Base-by-base conservation (phyloP, 495 filamentous ascomycete species). In the Xylaria cubensis region DNA sequence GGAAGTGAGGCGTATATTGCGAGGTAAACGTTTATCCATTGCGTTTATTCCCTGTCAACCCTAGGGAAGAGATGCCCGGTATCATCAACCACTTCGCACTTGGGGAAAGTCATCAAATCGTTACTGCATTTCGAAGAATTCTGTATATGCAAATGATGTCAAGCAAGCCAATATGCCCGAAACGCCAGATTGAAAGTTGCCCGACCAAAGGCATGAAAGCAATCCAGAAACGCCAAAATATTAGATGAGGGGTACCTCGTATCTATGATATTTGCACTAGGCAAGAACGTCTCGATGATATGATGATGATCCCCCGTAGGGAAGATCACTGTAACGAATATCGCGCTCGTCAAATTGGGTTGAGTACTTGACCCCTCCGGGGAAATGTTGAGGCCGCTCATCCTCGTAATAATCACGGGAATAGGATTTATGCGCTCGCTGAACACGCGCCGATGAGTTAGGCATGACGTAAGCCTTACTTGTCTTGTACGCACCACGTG, bases 71-170 rank as follows among this genome's bases (percentile, higher is more conserved):
- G 21, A 32, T 24, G 39, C 36, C 56, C 7, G 10, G 46, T 44
- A 53, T 70, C 21, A n/a, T 70, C 21, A 50, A 70, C 58, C 68
- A 44, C 13, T 63, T 64, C 29, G 36, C 67, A 63, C 26, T 56
- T 21, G 41, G 34, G 56, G 41, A 74, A 74, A 72, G 51, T 74
- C 75, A 73, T 77, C 73, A 79, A 72, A 67, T 79, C 77, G 77
- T 79, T 79, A 79, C 77, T 79, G 75, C 72, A 77, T 77, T 72
- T 77, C 77, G 69, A 73, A 36, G 62, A 73, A 59, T 79, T 79
- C 72, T 71, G 66, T 62, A 67, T 51, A 51, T 69, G 67, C 39
- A 59, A 69, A 56, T 72, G 62, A 71, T 71, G 39, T 36, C 59
- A 65, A 71, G 48, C 67, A 51, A 64, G 55, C 44, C 21, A 70